Evolutionary conservation across 768 basidiomycete genomes (phyloP), one percentile per base, ranked within the genome.

Genomic region (Hemileccinum impolitum): DNA sequence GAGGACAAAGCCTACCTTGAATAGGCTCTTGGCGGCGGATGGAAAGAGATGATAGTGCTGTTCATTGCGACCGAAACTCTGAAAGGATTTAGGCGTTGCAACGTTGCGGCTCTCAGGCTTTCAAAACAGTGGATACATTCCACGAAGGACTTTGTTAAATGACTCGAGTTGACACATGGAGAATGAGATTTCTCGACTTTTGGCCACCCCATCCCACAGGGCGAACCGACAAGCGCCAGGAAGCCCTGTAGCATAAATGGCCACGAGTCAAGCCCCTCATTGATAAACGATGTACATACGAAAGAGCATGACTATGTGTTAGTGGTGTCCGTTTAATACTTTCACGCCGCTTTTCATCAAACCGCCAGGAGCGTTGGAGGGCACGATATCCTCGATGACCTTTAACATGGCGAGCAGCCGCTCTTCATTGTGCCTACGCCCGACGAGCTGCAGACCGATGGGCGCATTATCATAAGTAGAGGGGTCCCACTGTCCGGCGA

Each of bases 401-500:
- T 68, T 63, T 47, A 77, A 59, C 53, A 75, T 71, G 17, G 72
- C 74, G 46, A 80, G 60, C 14, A 80, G 55, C 43, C 70, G 71
- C 51, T 80, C 78, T 56, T 80, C 78, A 39, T 76, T 74, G 57
- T 72, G 71, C 30, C 76, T 72, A 48, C 74, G 66, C 17, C 79
- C 79, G 17, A 80, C 67, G 9, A 80, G 64, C 64, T 80, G 78
- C 39, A 80, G 59, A 30, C 70, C 55, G 48, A 80, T 62, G 1
- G 79, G 72, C 5, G 73, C 73, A 56, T 71, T 70, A 37, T 74
- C 63, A 51, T 74, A 76, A 11, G 67, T 70, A 37, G 62, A 45
- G 4, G 76, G 69, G 34, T 71, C 64, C 75, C 74, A 77, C 44
- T 78, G 72, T 15, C 42, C 45, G 34, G 56, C 59, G 30, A 77